Conservation (phyloP, 2,329 filamentous ascomycete genomes). For the Aspergillus aculeatinus region DNA sequence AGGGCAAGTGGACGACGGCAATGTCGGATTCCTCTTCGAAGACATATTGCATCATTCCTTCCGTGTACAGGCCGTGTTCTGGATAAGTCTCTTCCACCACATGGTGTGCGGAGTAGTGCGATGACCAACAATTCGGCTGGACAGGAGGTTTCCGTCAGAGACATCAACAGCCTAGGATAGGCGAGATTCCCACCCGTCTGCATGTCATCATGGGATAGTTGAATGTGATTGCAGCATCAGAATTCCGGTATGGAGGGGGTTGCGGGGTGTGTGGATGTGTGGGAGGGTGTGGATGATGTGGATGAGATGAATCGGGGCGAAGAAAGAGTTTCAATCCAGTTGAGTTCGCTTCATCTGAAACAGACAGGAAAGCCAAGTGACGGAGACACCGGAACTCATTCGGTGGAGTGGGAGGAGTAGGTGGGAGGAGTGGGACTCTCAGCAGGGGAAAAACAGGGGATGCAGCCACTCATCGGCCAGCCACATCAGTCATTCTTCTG, state of each 20-base stretch:
- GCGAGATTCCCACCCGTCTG: background rate
- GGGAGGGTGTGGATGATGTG: background rate
- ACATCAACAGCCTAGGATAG: background rate
- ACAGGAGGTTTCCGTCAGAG: background rate
- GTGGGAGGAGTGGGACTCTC: background rate
- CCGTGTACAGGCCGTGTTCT: background rate
- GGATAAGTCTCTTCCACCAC: conserved; percentile 3
- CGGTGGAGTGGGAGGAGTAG: background rate
- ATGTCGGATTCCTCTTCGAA: background rate
- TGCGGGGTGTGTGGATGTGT: background rate
- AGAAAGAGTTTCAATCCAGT: background rate
- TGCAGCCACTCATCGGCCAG: background rate
- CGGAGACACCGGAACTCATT: background rate
- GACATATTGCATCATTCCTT: conserved; percentile 8
- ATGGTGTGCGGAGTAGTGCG: conserved; percentile 7
- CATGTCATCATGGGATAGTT: conserved; percentile 5
- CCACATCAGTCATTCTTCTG: background rate
- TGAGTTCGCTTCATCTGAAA: background rate
- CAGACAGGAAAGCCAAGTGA: background rate
- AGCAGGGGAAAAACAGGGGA: background rate
- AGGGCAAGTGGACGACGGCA: background rate
- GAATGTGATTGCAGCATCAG: background rate
- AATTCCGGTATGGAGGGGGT: background rate
- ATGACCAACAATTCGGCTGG: background rate
- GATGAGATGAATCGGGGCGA: background rate